Evolutionary conservation across 2,329 filamentous ascomycete species (phyloP).

Genomic region (Pestalotiopsis fici): DNA sequence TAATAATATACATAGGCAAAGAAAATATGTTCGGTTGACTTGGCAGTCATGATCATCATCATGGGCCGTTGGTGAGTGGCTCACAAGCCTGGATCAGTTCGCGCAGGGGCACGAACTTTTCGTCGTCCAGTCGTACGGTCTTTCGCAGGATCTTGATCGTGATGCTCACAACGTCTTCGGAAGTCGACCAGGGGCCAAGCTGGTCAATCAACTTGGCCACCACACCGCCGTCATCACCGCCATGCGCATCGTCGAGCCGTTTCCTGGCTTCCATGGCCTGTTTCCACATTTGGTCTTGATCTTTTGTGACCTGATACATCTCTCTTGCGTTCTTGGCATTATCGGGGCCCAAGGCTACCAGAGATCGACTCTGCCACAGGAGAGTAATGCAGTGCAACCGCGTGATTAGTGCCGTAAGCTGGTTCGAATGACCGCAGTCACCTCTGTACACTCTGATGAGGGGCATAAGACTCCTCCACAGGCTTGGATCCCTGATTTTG

Average conservation of each 20-base stretch:
- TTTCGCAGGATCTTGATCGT: constrained; percentile 27
- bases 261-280: constrained; percentile 23
- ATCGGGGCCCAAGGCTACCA: constrained; percentile 20
- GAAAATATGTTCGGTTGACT: not conserved
- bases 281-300: constrained; percentile 29
- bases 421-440: constrained; percentile 23
- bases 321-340: constrained; percentile 21
- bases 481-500: constrained; percentile 38
- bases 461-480: constrained; percentile 24
- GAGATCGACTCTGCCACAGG: constrained; percentile 21
- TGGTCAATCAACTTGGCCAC: constrained; percentile 32
- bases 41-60: not conserved
- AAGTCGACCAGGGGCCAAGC: constrained; percentile 30
- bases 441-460: constrained; percentile 23
- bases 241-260: constrained; percentile 24
- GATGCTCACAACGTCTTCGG: constrained; percentile 28
- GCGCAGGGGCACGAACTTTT: constrained; percentile 26
- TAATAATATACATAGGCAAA: constrained; percentile 6
- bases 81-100: constrained; percentile 24
- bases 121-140: constrained; percentile 21
- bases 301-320: constrained; percentile 21
- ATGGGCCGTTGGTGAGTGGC: constrained; percentile 20
- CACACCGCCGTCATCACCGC: constrained; percentile 25
- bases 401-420: constrained; percentile 24
- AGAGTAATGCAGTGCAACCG: constrained; percentile 30